Conservation (phyloP, 1,284 basidiomycete species). For the Puccinia coronata region DNA sequence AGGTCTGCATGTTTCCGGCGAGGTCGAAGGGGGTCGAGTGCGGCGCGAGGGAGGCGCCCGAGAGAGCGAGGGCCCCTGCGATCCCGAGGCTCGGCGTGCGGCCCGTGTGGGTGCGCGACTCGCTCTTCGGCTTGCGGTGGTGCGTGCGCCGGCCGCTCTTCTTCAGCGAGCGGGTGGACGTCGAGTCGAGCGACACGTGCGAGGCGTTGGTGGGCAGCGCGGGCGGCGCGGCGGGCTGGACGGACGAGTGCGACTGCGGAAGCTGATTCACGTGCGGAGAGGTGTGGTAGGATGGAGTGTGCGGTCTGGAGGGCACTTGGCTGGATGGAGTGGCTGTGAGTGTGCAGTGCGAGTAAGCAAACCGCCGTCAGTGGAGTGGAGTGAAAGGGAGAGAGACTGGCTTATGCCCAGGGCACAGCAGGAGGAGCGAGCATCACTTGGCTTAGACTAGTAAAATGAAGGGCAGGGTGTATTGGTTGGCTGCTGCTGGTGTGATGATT, state of each 20-base stretch:
- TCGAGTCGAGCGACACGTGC: constrained; percentile 8
- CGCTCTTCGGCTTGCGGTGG: background rate
- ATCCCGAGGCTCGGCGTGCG: background rate
- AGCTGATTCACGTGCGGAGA: background rate
- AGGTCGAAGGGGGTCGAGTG: constrained; percentile 1
- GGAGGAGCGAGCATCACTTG: too few relatives aligned
- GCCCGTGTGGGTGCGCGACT: background rate
- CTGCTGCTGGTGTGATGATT: too few relatives aligned
- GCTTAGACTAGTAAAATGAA: too few relatives aligned
- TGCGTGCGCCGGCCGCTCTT: background rate
- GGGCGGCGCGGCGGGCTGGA: background rate
- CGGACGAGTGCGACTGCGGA: background rate
- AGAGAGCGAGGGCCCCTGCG: constrained; percentile 24
- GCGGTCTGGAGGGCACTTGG: background rate
- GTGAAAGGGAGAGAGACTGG: background rate
- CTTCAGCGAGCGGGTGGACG: background rate
- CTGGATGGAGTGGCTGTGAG: background rate
- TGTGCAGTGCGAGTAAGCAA: background rate
- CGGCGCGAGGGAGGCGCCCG: constrained; percentile 11
- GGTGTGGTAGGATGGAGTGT: background rate
- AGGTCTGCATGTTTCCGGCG: background rate
- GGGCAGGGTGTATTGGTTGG: too few relatives aligned
- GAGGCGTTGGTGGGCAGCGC: background rate
- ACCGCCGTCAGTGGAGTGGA: background rate
- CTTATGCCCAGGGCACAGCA: too few relatives aligned